Evolutionary conservation across 805 yeast species (phyloP), one percentile per base, ranked within the genome.

Genomic region (Saccharomycopsis javanensis): DNA sequence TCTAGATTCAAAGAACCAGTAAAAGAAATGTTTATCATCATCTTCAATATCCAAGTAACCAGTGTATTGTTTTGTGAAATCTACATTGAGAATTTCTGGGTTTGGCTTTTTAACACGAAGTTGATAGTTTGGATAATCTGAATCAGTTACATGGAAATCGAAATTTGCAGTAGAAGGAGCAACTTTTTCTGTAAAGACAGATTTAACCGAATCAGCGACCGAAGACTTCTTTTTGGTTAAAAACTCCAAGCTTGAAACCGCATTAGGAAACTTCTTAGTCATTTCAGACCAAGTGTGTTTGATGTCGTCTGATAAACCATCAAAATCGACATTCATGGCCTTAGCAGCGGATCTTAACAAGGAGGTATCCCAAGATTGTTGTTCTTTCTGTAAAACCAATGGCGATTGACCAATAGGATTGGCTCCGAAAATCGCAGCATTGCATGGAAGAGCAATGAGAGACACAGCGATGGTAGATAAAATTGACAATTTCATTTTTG

Each of bases 1-100:
- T 73, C 97, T 82, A 55, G 95, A 85, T 71, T 91, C 97, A 64
- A 92, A 92, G 66, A 85, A 84, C 96, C 96, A 90, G 75, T 83
- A 92, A 71, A 91, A 92, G 69, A 91, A 84, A 72, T 89, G 97
- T 72, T 89, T 89, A 68, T 88, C 97, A 63, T 83, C 88, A 54
- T 84, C 88, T 59, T 76, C 80, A 54, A 86, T 81, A 70, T 89
- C 96, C 67, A 89, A 79, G 71, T 89, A 89, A 55, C 97, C 97
- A 37, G 91, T 77, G 68, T 80, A 84, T 70, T 89, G 96, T 67
- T 85, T 81, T 53, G 88, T 96, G 5, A 76, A 70, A 72, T 92
- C 97, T 57, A 91, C 72, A 16, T 95, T 96, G 63, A 91, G 78
- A 38, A 72, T 75, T 61, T 77, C 75, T 13, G 96, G 96, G 62